phyloP scores from a whole-genome alignment of 208 protist genomes.

The Tritrichomonas foetus region DNA sequence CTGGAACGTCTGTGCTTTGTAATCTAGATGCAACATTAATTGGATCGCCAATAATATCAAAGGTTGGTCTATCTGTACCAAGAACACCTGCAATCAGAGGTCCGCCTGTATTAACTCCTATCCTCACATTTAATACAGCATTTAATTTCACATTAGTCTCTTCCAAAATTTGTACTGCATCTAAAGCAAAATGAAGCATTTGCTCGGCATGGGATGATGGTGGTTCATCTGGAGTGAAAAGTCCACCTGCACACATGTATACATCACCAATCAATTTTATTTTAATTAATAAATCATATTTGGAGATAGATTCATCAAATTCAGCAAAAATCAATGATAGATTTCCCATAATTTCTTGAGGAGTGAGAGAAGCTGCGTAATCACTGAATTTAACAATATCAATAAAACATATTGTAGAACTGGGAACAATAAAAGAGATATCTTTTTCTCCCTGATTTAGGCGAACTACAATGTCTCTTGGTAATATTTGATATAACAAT shows the following conservation, averaged over 20 bases:
- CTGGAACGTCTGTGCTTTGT: neutral
- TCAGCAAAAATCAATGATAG: neutral
- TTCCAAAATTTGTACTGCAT: neutral
- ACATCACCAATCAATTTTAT: slow-evolving; percentile 37
- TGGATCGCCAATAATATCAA: slow-evolving; percentile 39
- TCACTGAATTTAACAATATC: slow-evolving; percentile 36
- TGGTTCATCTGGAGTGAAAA: neutral
- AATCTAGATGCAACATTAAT: slow-evolving; percentile 29
- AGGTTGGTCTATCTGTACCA: neutral
- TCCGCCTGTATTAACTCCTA: slow-evolving; percentile 11
- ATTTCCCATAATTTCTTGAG: slow-evolving; percentile 22
- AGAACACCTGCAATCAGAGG: slow-evolving; percentile 22
- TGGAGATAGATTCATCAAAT: neutral
- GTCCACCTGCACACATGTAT: neutral
- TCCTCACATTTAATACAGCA: neutral
- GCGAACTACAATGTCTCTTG: neutral
- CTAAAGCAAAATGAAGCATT: neutral
- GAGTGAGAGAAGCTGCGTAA: neutral
- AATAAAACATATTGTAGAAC: neutral
- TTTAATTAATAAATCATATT: neutral
- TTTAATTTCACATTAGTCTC: neutral
- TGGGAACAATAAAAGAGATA: slow-evolving; percentile 35
- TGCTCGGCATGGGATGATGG: neutral
- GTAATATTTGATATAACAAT: neutral
- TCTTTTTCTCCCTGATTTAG: slow-evolving; percentile 8